phyloP scores from a whole-genome alignment of 495 filamentous ascomycete genomes.

The Aspergillus carlsbadensis region DNA sequence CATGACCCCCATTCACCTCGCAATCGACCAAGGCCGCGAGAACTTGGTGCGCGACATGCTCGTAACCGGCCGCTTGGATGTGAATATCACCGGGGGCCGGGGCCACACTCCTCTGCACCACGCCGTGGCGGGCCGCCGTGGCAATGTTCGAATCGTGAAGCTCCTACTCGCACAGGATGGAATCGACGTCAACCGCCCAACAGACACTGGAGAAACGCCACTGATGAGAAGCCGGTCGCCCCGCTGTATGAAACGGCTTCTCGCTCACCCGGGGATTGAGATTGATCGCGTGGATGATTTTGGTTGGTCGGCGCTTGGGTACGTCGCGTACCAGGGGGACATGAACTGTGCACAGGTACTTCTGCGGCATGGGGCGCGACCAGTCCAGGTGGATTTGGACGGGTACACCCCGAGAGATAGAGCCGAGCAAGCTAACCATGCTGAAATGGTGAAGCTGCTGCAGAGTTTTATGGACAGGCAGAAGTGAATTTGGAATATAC shows the following conservation, averaged over 20 bases:
- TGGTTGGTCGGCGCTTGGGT: not conserved
- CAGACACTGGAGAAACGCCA: not conserved
- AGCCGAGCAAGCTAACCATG: not conserved
- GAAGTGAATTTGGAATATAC: not conserved
- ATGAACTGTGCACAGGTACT: not conserved
- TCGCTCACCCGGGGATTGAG: not conserved
- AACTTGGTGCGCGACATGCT: not conserved
- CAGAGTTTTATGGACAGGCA: not conserved
- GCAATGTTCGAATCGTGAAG: not conserved
- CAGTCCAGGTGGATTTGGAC: not conserved
- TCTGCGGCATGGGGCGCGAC: not conserved
- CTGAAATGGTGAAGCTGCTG: not conserved
- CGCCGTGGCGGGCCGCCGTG: not conserved
- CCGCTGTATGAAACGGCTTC: not conserved
- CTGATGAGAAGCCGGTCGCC: not conserved
- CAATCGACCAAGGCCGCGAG: not conserved
- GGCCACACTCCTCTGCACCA: not conserved
- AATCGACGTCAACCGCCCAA: not conserved
- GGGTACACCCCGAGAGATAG: slow-evolving; percentile 3
- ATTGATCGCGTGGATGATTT: not conserved
- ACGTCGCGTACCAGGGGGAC: not conserved
- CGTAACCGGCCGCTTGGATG: not conserved
- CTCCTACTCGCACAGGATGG: slow-evolving; percentile 2
- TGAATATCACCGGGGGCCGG: not conserved
- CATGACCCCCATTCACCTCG: not conserved